These are phyloP conservation scores for Deinandra increscens DNA, from an alignment of 129 eudicot genomes.

Conservation along the genomic window DNA sequence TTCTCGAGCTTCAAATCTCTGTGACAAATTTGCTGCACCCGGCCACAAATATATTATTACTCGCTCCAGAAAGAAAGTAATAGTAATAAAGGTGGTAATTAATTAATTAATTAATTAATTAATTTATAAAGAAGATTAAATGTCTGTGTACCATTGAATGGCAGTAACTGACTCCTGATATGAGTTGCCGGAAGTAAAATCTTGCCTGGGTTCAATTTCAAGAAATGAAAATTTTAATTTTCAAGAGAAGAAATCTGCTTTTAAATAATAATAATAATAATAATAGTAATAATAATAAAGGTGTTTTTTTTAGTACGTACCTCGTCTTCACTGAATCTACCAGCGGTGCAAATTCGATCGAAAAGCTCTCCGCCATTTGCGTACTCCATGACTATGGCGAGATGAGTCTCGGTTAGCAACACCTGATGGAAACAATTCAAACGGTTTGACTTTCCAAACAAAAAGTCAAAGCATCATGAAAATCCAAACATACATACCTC, in stretches of 20 bases:
- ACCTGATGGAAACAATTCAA: constrained; percentile 39
- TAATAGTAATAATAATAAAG: too few relatives aligned
- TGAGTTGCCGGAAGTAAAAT: constrained; percentile 78
- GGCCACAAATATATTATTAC: too few relatives aligned
- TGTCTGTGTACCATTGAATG: constrained; percentile 99
- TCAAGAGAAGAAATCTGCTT: too few relatives aligned
- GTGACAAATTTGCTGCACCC: constrained; percentile 88
- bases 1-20: constrained; percentile 95
- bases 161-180: constrained; percentile 94
- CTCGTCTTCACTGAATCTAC: constrained; percentile 90
- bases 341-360: constrained; percentile 76
- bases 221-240: not conserved
- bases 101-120: too few relatives aligned
- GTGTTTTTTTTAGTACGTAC: constrained; percentile 28
- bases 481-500: constrained; percentile 41
- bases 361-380: constrained; percentile 87
- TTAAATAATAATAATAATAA: too few relatives aligned
- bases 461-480: not conserved
- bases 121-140: too few relatives aligned
- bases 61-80: too few relatives aligned
- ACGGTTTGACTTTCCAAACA: not conserved
- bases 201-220: constrained; percentile 51
- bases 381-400: constrained; percentile 86
- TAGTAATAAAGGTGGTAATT: too few relatives aligned
- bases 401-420: constrained; percentile 64